These are phyloP conservation scores for Penicillium salamii DNA, from an alignment of 495 filamentous ascomycete genomes.

Conservation along the genomic window DNA sequence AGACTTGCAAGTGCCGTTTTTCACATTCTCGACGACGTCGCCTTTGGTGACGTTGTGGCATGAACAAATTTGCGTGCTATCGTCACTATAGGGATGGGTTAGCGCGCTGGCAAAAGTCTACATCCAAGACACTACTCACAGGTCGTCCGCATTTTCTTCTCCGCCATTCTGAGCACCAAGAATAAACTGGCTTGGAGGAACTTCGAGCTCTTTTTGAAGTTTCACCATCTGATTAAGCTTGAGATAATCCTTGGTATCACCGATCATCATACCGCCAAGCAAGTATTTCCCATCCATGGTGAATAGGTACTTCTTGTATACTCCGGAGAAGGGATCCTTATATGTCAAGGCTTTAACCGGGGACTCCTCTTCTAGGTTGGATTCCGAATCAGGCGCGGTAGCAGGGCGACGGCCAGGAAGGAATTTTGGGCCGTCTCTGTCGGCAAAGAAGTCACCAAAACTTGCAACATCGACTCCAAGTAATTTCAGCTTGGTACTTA, in stretches of 20 bases:
- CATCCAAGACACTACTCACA: conserved; percentile 40
- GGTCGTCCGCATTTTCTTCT: conserved; percentile 68
- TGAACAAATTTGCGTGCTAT: conserved; percentile 90
- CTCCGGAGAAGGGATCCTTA: conserved; percentile 88
- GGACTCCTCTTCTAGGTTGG: conserved; percentile 37
- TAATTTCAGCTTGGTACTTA: conserved; percentile 93
- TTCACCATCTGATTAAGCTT: conserved; percentile 95
- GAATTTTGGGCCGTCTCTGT: conserved; percentile 79
- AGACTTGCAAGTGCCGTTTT: conserved; percentile 79
- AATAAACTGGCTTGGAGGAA: conserved; percentile 87
- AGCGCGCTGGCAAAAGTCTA: background rate
- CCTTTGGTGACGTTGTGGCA: conserved; percentile 96
- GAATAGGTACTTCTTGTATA: conserved; percentile 97
- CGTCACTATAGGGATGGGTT: conserved; percentile 46
- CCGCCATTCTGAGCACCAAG: conserved; percentile 73
- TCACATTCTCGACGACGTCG: conserved; percentile 70
- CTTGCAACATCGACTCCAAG: conserved; percentile 92
- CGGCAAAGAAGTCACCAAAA: conserved; percentile 96
- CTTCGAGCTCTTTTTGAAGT: conserved; percentile 75
- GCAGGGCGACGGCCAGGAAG: conserved; percentile 55
- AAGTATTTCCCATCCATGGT: conserved; percentile 90
- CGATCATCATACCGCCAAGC: conserved; percentile 97
- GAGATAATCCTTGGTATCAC: conserved; percentile 91
- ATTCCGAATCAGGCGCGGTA: conserved; percentile 12
- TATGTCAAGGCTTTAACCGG: conserved; percentile 86